Conservation (phyloP, 257 asterid species). For the Gynochthodes officinalis region DNA sequence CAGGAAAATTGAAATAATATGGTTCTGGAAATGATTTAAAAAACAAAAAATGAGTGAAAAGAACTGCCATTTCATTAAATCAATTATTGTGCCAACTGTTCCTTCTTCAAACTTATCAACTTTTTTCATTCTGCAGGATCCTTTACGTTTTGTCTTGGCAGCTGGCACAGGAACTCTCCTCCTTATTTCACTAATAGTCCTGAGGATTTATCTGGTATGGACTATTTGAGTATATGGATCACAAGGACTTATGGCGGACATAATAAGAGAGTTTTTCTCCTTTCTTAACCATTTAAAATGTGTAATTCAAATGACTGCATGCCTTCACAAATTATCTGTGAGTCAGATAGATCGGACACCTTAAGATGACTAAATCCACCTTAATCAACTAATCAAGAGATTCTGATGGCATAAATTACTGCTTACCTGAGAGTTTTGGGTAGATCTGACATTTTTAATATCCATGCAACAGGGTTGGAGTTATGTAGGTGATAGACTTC, state of each 20-base stretch:
- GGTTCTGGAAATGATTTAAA: background rate
- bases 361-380: background rate
- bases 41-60: background rate
- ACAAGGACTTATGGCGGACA: background rate
- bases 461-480: slow-evolving; percentile 72
- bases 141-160: slow-evolving; percentile 63
- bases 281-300: background rate
- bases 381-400: background rate
- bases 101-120: background rate
- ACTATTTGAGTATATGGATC: slow-evolving; percentile 5
- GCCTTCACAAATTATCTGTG: background rate
- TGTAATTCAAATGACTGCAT: background rate
- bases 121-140: slow-evolving; percentile 55
- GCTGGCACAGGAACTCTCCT: slow-evolving; percentile 85
- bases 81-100: background rate
- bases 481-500: slow-evolving; percentile 84
- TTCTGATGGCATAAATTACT: background rate
- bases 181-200: slow-evolving; percentile 69
- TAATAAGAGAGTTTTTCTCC: background rate
- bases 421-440: background rate
- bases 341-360: background rate
- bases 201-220: slow-evolving; percentile 85
- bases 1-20: background rate
- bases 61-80: background rate
- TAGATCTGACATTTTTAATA: background rate